Evolutionary conservation across 768 basidiomycete genomes (phyloP).

Genomic region (Boletus subcaerulescens): DNA sequence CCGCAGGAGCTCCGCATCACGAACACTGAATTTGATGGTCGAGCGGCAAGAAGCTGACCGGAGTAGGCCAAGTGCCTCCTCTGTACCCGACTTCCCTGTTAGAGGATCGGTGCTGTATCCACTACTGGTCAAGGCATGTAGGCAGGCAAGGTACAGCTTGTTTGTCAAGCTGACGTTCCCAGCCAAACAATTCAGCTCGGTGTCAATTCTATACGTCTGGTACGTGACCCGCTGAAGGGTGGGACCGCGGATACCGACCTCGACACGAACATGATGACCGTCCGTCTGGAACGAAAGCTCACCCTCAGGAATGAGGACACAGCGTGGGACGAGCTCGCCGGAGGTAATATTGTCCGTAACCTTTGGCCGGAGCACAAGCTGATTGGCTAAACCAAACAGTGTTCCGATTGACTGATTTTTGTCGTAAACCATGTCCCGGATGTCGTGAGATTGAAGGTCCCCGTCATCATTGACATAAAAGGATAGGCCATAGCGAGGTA

Average conservation of each 20-base stretch:
- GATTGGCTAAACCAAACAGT: slow-evolving; percentile 42
- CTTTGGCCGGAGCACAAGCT: slow-evolving; percentile 39
- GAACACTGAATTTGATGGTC: slow-evolving; percentile 35
- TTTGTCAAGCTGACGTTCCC: slow-evolving; percentile 27
- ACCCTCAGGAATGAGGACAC: slow-evolving; percentile 42
- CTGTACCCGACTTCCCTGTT: slow-evolving; percentile 41
- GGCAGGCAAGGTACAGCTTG: slow-evolving; percentile 37
- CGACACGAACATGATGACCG: slow-evolving; percentile 15
- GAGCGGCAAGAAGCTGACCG: slow-evolving; percentile 37
- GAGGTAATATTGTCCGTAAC: not conserved
- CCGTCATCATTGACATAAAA: slow-evolving; percentile 37
- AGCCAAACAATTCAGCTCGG: slow-evolving; percentile 27
- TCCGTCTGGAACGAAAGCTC: slow-evolving; percentile 13
- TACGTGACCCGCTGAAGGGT: slow-evolving; percentile 12
- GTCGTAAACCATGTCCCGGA: slow-evolving; percentile 43
- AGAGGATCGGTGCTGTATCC: slow-evolving; percentile 41
- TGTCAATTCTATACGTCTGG: slow-evolving; percentile 32
- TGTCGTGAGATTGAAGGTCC: slow-evolving; percentile 39
- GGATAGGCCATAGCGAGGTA: slow-evolving; percentile 42
- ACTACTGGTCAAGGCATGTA: slow-evolving; percentile 42
- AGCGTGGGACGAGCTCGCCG: slow-evolving; percentile 11
- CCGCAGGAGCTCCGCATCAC: slow-evolving; percentile 32
- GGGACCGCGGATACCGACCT: slow-evolving; percentile 5
- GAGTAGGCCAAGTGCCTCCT: slow-evolving; percentile 41
- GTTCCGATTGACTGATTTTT: slow-evolving; percentile 40